A percentile compares a stretch with the other conserved stretches of the same genome.
Conservation (phyloP, 192 early-diverging fungal species). For the Rhizoclosmatium sp. region DNA sequence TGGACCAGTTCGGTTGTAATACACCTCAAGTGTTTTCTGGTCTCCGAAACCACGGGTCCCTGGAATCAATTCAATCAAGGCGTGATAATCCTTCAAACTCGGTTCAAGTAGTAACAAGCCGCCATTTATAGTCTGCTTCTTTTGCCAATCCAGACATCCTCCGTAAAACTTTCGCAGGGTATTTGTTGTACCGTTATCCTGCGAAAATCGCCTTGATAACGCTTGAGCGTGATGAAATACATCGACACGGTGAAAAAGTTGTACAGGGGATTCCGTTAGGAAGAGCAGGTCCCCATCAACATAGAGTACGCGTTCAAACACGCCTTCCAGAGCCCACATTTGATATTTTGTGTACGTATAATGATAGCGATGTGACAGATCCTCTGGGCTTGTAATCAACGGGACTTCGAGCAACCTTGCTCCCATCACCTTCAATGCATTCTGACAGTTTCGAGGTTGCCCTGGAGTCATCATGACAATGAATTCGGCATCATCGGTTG, state of each 20-base stretch:
- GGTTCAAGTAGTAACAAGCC: conserved; percentile 17
- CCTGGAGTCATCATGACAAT: conserved; percentile 22
- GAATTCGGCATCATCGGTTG: conserved; percentile 24
- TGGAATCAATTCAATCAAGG: background rate
- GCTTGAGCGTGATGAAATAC: background rate
- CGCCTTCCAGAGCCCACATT: conserved; percentile 18
- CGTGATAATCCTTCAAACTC: background rate
- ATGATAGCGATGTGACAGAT: background rate
- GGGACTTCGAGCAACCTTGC: background rate
- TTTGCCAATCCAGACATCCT: conserved; percentile 19
- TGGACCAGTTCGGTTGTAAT: too few relatives aligned
- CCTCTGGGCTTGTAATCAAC: background rate
- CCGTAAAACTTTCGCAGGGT: background rate
- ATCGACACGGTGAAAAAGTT: background rate
- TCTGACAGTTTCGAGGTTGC: background rate
- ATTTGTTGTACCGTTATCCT: background rate
- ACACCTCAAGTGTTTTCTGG: conserved; percentile 1
- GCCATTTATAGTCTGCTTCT: background rate
- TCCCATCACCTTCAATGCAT: background rate
- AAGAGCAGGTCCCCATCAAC: conserved; percentile 11
- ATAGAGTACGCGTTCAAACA: conserved; percentile 5
- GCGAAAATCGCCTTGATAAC: background rate
- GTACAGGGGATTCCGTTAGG: background rate
- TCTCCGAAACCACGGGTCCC: conserved; percentile 15
- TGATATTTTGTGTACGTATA: conserved; percentile 20